Evolutionary conservation across 441 rosid species (phyloP).

Genomic region (Monsonia emarginata): DNA sequence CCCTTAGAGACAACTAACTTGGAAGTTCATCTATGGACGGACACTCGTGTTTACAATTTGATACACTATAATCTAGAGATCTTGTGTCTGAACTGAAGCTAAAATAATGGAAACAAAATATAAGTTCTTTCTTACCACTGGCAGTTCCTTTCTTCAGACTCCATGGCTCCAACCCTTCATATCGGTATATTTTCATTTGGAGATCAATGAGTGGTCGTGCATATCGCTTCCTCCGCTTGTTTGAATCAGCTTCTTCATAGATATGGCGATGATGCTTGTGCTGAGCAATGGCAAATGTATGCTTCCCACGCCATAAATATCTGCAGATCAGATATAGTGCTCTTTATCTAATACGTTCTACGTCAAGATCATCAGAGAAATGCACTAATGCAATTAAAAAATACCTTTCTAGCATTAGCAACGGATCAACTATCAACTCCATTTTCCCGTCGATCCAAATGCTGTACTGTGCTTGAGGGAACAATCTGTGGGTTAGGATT

Average conservation of each 20-base stretch:
- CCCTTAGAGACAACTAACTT: too few species aligned
- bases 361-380: constrained; percentile 4
- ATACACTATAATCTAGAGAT: too few species aligned
- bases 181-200: constrained; percentile 77
- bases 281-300: constrained; percentile 84
- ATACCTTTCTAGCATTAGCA: constrained; percentile 84
- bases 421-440: constrained; percentile 88
- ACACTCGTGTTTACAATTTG: too few species aligned
- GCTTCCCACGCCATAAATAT: constrained; percentile 83
- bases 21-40: too few species aligned
- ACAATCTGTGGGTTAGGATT: constrained; percentile 85
- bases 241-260: constrained; percentile 94
- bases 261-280: constrained; percentile 78
- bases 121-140: constrained; percentile 48
- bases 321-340: constrained; percentile 28
- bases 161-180: constrained; percentile 91
- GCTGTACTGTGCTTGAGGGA: constrained; percentile 86
- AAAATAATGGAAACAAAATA: too few species aligned
- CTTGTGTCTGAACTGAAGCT: too few species aligned
- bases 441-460: constrained; percentile 98
- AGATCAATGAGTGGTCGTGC: constrained; percentile 90
- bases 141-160: constrained; percentile 51
- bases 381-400: neutral
- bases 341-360: constrained; percentile 3
- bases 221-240: constrained; percentile 80